Base-by-base conservation (phyloP, 192 early-diverging fungal species). In the Linderina pennispora region DNA sequence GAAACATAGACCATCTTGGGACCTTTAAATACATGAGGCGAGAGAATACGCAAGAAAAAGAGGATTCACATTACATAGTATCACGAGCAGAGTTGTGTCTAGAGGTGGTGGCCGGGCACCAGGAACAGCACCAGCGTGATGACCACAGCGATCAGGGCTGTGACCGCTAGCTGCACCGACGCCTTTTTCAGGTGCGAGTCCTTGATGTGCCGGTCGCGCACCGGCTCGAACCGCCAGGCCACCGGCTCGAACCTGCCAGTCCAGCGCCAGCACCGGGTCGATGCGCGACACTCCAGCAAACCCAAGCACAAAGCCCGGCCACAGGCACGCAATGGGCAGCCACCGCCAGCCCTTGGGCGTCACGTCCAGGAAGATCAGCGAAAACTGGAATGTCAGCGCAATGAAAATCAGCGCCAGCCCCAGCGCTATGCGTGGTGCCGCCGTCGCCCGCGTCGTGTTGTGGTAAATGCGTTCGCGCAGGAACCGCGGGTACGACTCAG, bases 321-420 rank as follows among this genome's bases (percentile, higher is more conserved):
- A 65, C 50, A 73, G 48, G 5, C 34, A 63, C 14, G 63, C 58
- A 31, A 73, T 23, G 23, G 70, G 63, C 50, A 73, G 51, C 62
- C 62, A 73, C 35, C 70, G 48, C 70, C 70, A 73, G 25, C 45
- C 70, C 54, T 73, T 73, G 3, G 70, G 70, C 46, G 45, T 48
- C 23, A 73, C 70, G 13, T 73, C 59, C 14, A 73, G 36, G 18
- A 73, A 62, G 3, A 73, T 53, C 16, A 73, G 63, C 26, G 63
- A 36, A 4, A 73, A 48, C 48, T 73, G 62, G 51, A 53, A 61
- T 4, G 44, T 33, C 45, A 73, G 41, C 13, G 70, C 62, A 36
- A 66, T 45, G 48, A 73, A 66, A 8, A 73, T 34, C 4, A 73
- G 57, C 35, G 55, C 43, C 33, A 73, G 44, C 7, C 70, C 70